Conservation (phyloP, 2,329 filamentous ascomycete species). For the Chrysoporthe cubensis region DNA sequence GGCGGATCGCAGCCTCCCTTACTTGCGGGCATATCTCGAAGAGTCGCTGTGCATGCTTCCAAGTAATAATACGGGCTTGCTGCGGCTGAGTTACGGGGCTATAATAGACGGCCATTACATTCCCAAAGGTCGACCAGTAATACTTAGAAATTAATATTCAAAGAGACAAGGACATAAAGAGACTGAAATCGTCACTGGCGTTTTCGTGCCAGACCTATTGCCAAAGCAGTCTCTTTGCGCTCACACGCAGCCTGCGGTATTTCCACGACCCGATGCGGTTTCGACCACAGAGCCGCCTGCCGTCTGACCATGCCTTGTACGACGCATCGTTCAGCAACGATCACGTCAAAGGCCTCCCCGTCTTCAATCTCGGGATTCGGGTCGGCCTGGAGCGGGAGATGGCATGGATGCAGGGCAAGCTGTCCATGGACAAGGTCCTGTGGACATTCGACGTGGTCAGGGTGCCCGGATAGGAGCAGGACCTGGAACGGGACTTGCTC, state of each 20-base stretch:
- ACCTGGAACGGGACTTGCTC: not conserved
- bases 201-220: not conserved
- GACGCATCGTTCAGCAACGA: constrained; percentile 7
- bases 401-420: constrained; percentile 5
- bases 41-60: constrained; percentile 6
- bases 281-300: constrained; percentile 6
- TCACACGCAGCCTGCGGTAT: constrained; percentile 3
- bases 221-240: constrained; percentile 1
- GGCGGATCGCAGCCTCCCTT: not conserved
- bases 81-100: not conserved
- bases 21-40: constrained; percentile 6
- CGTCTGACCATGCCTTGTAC: not conserved
- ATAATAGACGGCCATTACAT: constrained; percentile 12
- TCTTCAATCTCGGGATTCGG: constrained; percentile 3
- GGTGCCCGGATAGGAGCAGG: not conserved
- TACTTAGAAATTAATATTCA: not conserved
- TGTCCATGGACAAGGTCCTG: constrained; percentile 3
- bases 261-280: constrained; percentile 12
- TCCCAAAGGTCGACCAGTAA: not conserved
- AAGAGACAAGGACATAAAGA: too few relatives aligned
- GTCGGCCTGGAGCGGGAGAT: constrained; percentile 10
- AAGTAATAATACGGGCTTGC: not conserved
- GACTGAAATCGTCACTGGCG: not conserved
- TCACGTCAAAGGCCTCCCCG: not conserved
- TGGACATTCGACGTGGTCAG: constrained; percentile 12